A percentile compares a stretch with the other conserved stretches of the same genome.
Evolutionary conservation across 495 filamentous ascomycete genomes (phyloP).

Genomic region (Hyaloscypha variabilis): DNA sequence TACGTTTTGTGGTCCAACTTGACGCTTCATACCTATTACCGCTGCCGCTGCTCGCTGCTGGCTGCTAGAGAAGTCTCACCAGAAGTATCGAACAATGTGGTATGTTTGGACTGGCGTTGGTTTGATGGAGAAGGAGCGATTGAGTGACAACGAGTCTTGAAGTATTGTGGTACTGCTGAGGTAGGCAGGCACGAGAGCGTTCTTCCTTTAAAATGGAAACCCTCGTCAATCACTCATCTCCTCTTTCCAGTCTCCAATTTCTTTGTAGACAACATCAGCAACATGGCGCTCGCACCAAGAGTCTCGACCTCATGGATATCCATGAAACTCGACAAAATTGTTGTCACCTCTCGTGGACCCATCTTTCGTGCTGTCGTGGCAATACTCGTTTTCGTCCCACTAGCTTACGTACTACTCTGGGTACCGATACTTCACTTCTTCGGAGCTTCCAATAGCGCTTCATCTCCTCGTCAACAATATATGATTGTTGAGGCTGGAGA

Average conservation of each 20-base stretch:
- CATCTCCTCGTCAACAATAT: not conserved
- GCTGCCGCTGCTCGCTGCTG: not conserved
- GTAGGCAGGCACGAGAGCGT: not conserved
- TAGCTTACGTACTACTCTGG: not conserved
- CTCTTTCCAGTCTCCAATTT: not conserved
- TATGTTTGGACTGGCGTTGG: not conserved
- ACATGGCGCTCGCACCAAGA: not conserved
- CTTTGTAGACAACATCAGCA: not conserved
- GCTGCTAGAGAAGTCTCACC: not conserved
- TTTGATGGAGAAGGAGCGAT: not conserved
- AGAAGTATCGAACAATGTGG: not conserved
- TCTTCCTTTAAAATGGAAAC: not conserved
- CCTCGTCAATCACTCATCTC: not conserved
- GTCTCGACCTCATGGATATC: not conserved
- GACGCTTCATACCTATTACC: too few species aligned
- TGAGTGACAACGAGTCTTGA: not conserved
- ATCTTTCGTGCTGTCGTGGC: not conserved
- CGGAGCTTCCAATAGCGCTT: not conserved
- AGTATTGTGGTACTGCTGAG: not conserved
- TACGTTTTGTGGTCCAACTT: too few species aligned
- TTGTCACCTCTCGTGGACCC: not conserved
- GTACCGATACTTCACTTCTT: not conserved
- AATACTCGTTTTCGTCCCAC: not conserved
- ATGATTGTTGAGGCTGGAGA: conserved; percentile 4
- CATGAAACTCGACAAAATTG: not conserved